Evolutionary conservation across 73 alveolate genomes (phyloP).

Genomic region (Diophrys sp.): DNA sequence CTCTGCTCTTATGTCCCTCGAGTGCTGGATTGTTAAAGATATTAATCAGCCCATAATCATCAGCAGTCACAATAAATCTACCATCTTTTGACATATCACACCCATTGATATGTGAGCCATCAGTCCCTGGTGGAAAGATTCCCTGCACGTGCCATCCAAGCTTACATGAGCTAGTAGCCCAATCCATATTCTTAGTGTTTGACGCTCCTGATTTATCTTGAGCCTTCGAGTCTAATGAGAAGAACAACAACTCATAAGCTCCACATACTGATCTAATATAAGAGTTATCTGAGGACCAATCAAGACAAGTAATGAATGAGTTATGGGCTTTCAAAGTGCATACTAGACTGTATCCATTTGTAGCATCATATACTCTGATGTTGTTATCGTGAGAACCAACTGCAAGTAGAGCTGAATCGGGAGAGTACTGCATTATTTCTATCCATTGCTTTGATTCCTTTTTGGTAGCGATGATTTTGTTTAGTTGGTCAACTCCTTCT

Average conservation of each 20-base stretch:
- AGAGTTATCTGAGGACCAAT: slow-evolving; percentile 80
- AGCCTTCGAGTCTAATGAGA: slow-evolving; percentile 64
- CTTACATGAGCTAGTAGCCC: slow-evolving; percentile 90
- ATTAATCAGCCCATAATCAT: slow-evolving; percentile 86
- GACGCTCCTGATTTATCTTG: slow-evolving; percentile 83
- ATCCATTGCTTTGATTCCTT: slow-evolving; percentile 60
- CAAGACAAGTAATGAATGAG: slow-evolving; percentile 85
- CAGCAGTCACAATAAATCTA: slow-evolving; percentile 87
- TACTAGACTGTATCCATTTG: slow-evolving; percentile 15
- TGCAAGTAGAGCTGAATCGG: slow-evolving; percentile 44
- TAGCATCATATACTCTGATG: slow-evolving; percentile 33
- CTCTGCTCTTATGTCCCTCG: slow-evolving; percentile 24
- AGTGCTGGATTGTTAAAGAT: slow-evolving; percentile 86
- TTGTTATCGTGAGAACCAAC: slow-evolving; percentile 75
- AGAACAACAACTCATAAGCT: slow-evolving; percentile 92
- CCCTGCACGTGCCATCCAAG: slow-evolving; percentile 98
- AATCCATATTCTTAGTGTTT: slow-evolving; percentile 67
- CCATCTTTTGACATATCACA: slow-evolving; percentile 79
- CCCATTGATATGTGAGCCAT: slow-evolving; percentile 85
- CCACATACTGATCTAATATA: slow-evolving; percentile 89
- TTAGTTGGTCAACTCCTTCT: slow-evolving; percentile 32
- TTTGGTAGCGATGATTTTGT: slow-evolving; percentile 19
- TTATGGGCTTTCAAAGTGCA: slow-evolving; percentile 75
- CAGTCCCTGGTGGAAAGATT: slow-evolving; percentile 91
- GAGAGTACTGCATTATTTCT: slow-evolving; percentile 59